Evolutionary conservation across 2,329 filamentous ascomycete species (phyloP), one percentile per base, ranked within the genome.

Genomic region (Colletotrichum musae): DNA sequence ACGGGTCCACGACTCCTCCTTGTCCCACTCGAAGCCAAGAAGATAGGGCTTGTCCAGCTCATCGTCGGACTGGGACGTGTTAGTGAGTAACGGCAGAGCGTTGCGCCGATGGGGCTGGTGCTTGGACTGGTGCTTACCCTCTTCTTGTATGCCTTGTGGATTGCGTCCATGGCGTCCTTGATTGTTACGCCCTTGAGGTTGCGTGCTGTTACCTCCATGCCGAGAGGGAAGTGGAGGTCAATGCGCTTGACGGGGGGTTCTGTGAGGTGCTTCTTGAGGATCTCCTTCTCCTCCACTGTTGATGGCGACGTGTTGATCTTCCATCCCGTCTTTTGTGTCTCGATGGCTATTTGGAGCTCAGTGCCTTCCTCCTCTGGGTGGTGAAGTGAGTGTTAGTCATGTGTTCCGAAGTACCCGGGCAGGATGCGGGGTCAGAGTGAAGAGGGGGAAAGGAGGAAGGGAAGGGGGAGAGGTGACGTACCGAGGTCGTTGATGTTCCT

Each of bases 71-170:
- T 97, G 75, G 16, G 16, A 32, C n/a, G 7, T n/a, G 52, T 47
- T 26, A 48, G 41, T 50, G 10, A 24, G 21, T 24, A 16, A 12
- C 32, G 32, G 10, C 32, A 1, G 4, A 41, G 2, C 1, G 16
- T 15, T 3, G 5, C 5, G 16, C 6, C 3, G 15, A n/a, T 12
- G 16, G 18, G 13, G n/a, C 5, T n/a, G 6, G 9, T 56, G 15
- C 10, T 36, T 36, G 2, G 32, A 10, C 32, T 36, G 32, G 10
- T 36, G 81, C 90, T 75, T 83, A 95, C 95, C 89, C 95, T 92
- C 90, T 98, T 98, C 89, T 97, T 97, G 87, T 94, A 97, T 75
- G 93, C 89, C 87, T 97, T 98, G 88, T 97, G 87, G 83, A 98
- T 98, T 77, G 94, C 95, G 81, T 98, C 95, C 80, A 97, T 80